phyloP scores from a whole-genome alignment of 2,329 filamentous ascomycete species.

The Lomentospora prolificans region DNA sequence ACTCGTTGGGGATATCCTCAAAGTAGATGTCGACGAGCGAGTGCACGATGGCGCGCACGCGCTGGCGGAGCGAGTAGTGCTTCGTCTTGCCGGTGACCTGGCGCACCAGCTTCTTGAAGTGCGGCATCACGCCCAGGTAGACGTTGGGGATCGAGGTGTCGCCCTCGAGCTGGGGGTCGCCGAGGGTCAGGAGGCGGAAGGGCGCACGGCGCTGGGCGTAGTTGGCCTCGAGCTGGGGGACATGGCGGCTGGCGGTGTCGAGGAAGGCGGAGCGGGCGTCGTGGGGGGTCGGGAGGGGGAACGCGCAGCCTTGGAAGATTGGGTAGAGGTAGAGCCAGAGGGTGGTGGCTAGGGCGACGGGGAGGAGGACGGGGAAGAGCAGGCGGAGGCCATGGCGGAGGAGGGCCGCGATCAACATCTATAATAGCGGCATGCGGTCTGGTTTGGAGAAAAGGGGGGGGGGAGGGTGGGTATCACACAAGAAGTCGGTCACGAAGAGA shows the following conservation, averaged over 20 bases:
- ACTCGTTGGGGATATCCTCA: slow-evolving; percentile 57
- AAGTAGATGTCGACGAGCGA: slow-evolving; percentile 51
- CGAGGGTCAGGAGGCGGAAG: slow-evolving; percentile 79
- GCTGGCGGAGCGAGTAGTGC: slow-evolving; percentile 38
- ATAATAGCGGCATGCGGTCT: slow-evolving; percentile 12
- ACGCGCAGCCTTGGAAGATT: slow-evolving; percentile 67
- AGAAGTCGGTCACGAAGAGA: neutral
- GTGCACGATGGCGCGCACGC: slow-evolving; percentile 43
- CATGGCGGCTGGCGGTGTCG: slow-evolving; percentile 10
- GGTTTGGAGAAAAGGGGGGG: neutral
- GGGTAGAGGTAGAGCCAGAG: slow-evolving; percentile 85
- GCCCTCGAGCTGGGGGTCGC: slow-evolving; percentile 89
- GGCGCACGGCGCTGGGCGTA: slow-evolving; percentile 41
- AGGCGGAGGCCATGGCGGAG: slow-evolving; percentile 48
- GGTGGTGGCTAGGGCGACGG: slow-evolving; percentile 60
- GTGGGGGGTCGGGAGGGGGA: slow-evolving; percentile 45
- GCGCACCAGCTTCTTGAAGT: slow-evolving; percentile 35
- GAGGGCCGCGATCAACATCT: slow-evolving; percentile 43
- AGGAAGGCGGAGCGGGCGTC: slow-evolving; percentile 10
- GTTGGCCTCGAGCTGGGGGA: slow-evolving; percentile 3
- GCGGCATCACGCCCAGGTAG: slow-evolving; percentile 42
- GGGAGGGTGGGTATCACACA: neutral
- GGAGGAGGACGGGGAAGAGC: slow-evolving; percentile 33
- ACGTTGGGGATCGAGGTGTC: slow-evolving; percentile 68
- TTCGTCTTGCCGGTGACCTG: slow-evolving; percentile 37